A percentile compares a stretch with the other conserved stretches of the same genome.
phyloP scores from a whole-genome alignment of 2,329 filamentous ascomycete genomes.

The Cercospora beticola region DNA sequence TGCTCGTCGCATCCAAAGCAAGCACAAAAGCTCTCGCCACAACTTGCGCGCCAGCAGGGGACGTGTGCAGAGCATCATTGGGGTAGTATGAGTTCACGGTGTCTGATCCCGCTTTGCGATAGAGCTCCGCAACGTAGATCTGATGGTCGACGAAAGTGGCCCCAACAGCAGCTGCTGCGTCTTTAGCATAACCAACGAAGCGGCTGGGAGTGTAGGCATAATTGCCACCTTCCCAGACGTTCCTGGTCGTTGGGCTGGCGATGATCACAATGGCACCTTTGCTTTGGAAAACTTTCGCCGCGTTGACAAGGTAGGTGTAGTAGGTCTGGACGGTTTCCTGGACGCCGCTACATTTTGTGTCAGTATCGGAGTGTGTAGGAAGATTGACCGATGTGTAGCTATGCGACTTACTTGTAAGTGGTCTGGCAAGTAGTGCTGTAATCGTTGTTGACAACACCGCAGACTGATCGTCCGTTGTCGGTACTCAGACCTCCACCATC shows the following conservation, averaged over 20 bases:
- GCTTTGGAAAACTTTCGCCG: constrained; percentile 53
- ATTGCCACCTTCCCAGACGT: constrained; percentile 59
- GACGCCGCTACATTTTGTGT: constrained; percentile 13
- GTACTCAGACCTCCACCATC: constrained; percentile 60
- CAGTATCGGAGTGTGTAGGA: background rate
- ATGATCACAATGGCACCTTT: constrained; percentile 64
- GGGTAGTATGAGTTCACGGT: constrained; percentile 56
- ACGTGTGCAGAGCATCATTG: constrained; percentile 24
- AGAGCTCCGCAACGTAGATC: constrained; percentile 57
- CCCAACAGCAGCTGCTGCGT: constrained; percentile 51
- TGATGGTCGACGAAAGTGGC: constrained; percentile 59
- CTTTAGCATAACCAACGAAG: constrained; percentile 58
- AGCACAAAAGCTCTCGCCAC: constrained; percentile 58
- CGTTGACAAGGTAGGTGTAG: constrained; percentile 59
- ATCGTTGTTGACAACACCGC: constrained; percentile 50
- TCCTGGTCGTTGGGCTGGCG: constrained; percentile 61
- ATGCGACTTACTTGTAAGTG: constrained; percentile 19
- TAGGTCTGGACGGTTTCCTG: constrained; percentile 61
- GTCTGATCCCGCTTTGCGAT: constrained; percentile 50
- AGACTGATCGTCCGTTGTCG: constrained; percentile 64
- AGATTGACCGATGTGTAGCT: background rate
- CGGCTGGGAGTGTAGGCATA: constrained; percentile 52
- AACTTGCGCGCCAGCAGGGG: constrained; percentile 55
- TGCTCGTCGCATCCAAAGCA: constrained; percentile 16
- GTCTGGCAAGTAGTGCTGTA: constrained; percentile 52